Percentiles rank a stretch among this genome's conserved stretches.
Conservation (phyloP, 495 filamentous ascomycete species). For the Chaetomium cochliodes region DNA sequence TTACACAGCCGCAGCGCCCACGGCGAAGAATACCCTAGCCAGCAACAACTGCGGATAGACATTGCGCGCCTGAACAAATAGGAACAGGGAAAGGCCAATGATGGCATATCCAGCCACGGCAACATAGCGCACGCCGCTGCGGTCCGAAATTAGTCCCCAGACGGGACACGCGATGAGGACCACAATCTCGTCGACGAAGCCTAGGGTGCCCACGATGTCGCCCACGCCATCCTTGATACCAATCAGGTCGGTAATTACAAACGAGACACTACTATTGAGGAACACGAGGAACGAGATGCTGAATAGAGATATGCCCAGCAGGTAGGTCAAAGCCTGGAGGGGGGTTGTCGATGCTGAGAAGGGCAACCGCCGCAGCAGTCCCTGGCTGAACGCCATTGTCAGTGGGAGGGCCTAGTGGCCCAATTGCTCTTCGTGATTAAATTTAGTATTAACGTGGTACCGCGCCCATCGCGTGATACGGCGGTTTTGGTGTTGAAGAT, state of each 20-base stretch:
- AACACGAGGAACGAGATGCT: conserved; percentile 97
- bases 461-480: neutral
- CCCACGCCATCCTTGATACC: conserved; percentile 74
- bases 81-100: conserved; percentile 69
- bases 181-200: conserved; percentile 92
- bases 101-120: conserved; percentile 75
- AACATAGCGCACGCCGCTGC: conserved; percentile 79
- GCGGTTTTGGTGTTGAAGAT: neutral
- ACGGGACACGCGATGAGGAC: conserved; percentile 85
- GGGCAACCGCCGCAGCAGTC: conserved; percentile 50
- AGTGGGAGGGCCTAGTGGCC: neutral
- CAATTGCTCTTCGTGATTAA: neutral
- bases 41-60: conserved; percentile 88
- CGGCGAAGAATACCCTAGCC: conserved; percentile 80
- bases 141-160: conserved; percentile 91
- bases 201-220: conserved; percentile 87
- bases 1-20: conserved; percentile 83
- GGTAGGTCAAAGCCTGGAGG: conserved; percentile 77
- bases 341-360: conserved; percentile 60
- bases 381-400: conserved; percentile 28
- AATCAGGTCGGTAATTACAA: conserved; percentile 89
- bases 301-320: conserved; percentile 87
- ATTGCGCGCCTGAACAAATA: conserved; percentile 82
- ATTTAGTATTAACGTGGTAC: neutral
- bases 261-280: conserved; percentile 89